Conservation (phyloP, 2,329 filamentous ascomycete genomes). For the Fusarium euwallaceae region DNA sequence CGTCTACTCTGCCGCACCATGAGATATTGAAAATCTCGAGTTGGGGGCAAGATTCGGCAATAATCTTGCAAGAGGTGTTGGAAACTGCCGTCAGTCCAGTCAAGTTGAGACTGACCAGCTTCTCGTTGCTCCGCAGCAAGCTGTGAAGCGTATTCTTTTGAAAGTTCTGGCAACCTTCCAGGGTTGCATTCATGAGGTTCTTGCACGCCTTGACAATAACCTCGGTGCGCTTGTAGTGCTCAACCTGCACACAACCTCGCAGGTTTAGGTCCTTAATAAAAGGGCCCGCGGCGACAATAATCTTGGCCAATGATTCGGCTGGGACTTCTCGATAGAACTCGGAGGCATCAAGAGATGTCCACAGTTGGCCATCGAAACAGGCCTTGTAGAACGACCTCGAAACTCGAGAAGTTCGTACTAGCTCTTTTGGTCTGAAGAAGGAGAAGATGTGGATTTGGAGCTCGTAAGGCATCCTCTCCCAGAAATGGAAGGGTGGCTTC, state of each 20-base stretch:
- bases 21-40: slow-evolving; percentile 91
- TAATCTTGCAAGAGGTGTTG: slow-evolving; percentile 87
- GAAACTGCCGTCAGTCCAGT: slow-evolving; percentile 84
- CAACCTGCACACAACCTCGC: slow-evolving; percentile 89
- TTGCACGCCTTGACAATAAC: slow-evolving; percentile 85
- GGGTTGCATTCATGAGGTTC: slow-evolving; percentile 87
- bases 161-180: slow-evolving; percentile 92
- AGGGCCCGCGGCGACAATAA: slow-evolving; percentile 86
- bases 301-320: slow-evolving; percentile 83
- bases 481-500: slow-evolving; percentile 72
- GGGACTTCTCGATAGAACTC: slow-evolving; percentile 91
- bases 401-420: slow-evolving; percentile 82
- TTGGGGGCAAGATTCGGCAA: slow-evolving; percentile 83
- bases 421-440: slow-evolving; percentile 82
- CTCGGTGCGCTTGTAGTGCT: slow-evolving; percentile 82
- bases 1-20: slow-evolving; percentile 91
- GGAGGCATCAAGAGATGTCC: slow-evolving; percentile 86
- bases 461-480: slow-evolving; percentile 85
- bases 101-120: slow-evolving; percentile 86
- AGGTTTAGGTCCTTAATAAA: slow-evolving; percentile 94
- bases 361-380: slow-evolving; percentile 96
- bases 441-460: slow-evolving; percentile 82
- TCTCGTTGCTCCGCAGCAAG: slow-evolving; percentile 79
- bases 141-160: slow-evolving; percentile 82
- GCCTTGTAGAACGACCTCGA: slow-evolving; percentile 83